Evolutionary conservation across 1,284 basidiomycete species (phyloP), one percentile per base, ranked within the genome.

Genomic region (Sparassis latifolia): DNA sequence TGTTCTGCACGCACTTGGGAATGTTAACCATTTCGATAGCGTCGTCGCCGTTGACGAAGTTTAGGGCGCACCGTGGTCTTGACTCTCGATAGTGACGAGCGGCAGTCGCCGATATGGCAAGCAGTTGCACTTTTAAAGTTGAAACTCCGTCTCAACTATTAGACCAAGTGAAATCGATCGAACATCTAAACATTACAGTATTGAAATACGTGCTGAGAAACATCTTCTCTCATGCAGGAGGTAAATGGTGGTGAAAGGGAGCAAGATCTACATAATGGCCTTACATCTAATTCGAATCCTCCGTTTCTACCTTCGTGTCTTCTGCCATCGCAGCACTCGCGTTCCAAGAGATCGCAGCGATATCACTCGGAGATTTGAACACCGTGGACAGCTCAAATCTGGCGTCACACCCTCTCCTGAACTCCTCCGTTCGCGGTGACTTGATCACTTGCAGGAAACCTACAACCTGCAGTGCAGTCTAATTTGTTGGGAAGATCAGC

Each of bases 1-100:
- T 10, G 55, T 39, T 35, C 38, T 1, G 37, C 6, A 79, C 87
- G 61, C 62, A 89, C 89, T 92, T 92, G 67, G 89, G 90, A 63
- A 92, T 84, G 80, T 93, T 93, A 75, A 93, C 90, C 89, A 92
- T 89, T 69, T 81, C 80, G 74, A 54, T 46, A 48, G 56, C 59
- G 60, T 62, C 58, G 62, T 55, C 61, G 62, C 53, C 57, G 60
- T 58, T 62, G 58, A 55, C 56, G 58, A 50, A 49, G 52, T 54
- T 62, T 59, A 56, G 59, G 57, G 55, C 58, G 52, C 27, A 55
- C 58, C 52, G 57, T 56, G 55, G 42, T 48, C 50, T 30, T 52
- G 53, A 44, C 50, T 52, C 53, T 9, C 31, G n/a, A 27, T 20
- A 28, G 47, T 40, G 27, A 20, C 20, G 20, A 20, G 52, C 58